phyloP scores from a whole-genome alignment of 805 yeast genomes.

The Brettanomyces naardenensis region DNA sequence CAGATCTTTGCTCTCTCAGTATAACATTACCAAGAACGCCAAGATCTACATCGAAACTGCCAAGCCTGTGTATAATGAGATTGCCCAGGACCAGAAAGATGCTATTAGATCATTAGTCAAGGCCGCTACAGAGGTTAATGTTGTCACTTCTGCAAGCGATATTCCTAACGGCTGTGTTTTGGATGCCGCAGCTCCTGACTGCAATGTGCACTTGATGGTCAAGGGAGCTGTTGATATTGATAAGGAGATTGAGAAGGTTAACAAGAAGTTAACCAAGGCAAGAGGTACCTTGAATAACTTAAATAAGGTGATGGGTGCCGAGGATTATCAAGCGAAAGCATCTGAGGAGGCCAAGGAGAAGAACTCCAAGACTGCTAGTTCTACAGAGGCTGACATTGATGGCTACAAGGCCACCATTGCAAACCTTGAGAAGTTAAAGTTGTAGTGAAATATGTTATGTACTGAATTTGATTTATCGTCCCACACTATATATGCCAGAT shows the following conservation, averaged over 20 bases:
- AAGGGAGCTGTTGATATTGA: conserved; percentile 94
- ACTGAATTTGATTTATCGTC: too few relatives aligned
- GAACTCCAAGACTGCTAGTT: conserved; percentile 61
- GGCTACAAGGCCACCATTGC: conserved; percentile 82
- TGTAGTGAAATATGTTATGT: conserved; percentile 21
- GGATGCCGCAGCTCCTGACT: conserved; percentile 69
- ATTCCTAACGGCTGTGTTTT: conserved; percentile 90
- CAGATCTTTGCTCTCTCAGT: conserved; percentile 87
- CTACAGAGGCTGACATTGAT: conserved; percentile 76
- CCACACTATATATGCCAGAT: conserved; percentile 39
- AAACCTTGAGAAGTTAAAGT: conserved; percentile 73
- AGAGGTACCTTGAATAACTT: conserved; percentile 51
- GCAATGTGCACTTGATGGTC: conserved; percentile 83
- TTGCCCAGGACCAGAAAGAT: conserved; percentile 63
- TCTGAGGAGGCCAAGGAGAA: conserved; percentile 72
- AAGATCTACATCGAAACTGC: conserved; percentile 74
- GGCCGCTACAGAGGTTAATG: conserved; percentile 71
- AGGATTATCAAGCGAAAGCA: conserved; percentile 85
- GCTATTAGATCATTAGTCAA: conserved; percentile 89
- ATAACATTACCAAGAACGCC: conserved; percentile 81
- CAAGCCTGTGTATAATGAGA: conserved; percentile 36
- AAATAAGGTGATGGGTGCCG: conserved; percentile 58
- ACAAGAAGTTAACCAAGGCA: conserved; percentile 64
- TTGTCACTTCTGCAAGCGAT: conserved; percentile 44
- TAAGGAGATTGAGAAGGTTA: conserved; percentile 79